Conservation (phyloP, 78 protist genomes). For the Reticulomyxa filosa region DNA sequence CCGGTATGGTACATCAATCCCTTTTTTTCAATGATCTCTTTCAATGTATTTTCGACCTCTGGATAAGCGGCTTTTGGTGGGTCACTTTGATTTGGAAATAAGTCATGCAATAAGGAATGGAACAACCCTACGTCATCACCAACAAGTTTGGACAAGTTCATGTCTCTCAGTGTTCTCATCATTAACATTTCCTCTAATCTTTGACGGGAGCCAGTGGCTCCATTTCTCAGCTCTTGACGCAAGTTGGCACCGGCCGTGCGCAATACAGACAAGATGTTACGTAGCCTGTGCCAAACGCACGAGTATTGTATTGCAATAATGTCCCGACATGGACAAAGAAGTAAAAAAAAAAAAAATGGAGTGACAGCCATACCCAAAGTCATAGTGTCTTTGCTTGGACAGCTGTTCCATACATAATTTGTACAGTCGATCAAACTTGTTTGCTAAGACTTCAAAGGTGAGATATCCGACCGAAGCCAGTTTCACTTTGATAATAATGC, state of each 20-base stretch:
- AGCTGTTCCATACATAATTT: slow-evolving; percentile 58
- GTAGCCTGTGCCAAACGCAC: no score
- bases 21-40: not conserved
- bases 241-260: slow-evolving; percentile 34
- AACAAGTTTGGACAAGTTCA: slow-evolving; percentile 67
- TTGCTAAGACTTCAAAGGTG: slow-evolving; percentile 13
- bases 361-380: slow-evolving; percentile 24
- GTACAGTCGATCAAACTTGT: slow-evolving; percentile 53
- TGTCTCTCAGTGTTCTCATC: slow-evolving; percentile 54
- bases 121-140: slow-evolving; percentile 60
- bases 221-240: slow-evolving; percentile 5
- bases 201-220: not conserved
- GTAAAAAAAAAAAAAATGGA: not conserved
- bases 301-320: slow-evolving; percentile 14
- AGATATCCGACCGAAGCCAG: slow-evolving; percentile 54
- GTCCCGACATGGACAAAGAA: not conserved
- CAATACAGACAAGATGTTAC: slow-evolving; percentile 53
- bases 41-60: slow-evolving; percentile 25
- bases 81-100: slow-evolving; percentile 45
- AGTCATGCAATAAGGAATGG: slow-evolving; percentile 45
- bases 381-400: slow-evolving; percentile 65
- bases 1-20: slow-evolving; percentile 16
- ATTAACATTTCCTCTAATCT: slow-evolving; percentile 30
- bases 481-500: slow-evolving; percentile 51
- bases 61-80: slow-evolving; percentile 12